Percentiles rank a stretch among this genome's conserved stretches.
These are phyloP conservation scores for Chlorella vulgaris DNA, from an alignment of 139 green algal genomes.

Conservation along the genomic window DNA sequence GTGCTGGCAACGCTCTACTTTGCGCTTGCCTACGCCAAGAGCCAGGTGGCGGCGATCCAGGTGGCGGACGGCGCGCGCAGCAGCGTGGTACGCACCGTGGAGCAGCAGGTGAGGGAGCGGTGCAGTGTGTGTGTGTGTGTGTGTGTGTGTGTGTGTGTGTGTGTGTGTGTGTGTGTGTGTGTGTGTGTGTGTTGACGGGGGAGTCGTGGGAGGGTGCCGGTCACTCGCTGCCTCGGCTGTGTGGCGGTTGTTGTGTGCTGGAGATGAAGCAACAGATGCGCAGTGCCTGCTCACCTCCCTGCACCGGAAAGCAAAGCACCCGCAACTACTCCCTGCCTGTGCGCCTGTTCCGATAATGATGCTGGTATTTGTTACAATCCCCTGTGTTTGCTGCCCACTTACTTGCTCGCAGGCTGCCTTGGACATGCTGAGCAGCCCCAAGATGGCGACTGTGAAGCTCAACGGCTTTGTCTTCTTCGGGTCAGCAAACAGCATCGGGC, in stretches of 20 bases:
- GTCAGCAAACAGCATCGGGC: constrained; percentile 33
- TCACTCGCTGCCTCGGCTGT: too few relatives aligned
- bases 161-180: background rate
- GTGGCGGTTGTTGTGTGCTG: too few relatives aligned
- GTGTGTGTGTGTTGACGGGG: too few relatives aligned
- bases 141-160: too few relatives aligned
- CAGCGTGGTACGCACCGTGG: constrained; percentile 53
- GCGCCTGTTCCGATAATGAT: too few relatives aligned
- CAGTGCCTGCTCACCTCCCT: too few relatives aligned
- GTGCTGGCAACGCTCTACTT: constrained; percentile 75
- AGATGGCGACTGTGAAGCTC: constrained; percentile 61
- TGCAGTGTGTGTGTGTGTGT: background rate
- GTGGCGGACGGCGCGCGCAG: constrained; percentile 45
- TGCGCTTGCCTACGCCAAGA: constrained; percentile 65
- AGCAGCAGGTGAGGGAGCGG: constrained; percentile 37
- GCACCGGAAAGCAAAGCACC: too few relatives aligned
- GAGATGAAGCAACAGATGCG: too few relatives aligned
- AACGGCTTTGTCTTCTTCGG: constrained; percentile 89
- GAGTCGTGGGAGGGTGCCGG: too few relatives aligned
- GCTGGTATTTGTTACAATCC: too few relatives aligned
- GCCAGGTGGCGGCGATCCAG: constrained; percentile 44
- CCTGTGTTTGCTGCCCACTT: background rate
- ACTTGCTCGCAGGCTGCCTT: constrained; percentile 36
- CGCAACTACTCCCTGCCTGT: too few relatives aligned
- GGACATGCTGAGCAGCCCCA: constrained; percentile 46